Conservation (phyloP, 2,329 filamentous ascomycete species). For the Aspergillus calidoustus region DNA sequence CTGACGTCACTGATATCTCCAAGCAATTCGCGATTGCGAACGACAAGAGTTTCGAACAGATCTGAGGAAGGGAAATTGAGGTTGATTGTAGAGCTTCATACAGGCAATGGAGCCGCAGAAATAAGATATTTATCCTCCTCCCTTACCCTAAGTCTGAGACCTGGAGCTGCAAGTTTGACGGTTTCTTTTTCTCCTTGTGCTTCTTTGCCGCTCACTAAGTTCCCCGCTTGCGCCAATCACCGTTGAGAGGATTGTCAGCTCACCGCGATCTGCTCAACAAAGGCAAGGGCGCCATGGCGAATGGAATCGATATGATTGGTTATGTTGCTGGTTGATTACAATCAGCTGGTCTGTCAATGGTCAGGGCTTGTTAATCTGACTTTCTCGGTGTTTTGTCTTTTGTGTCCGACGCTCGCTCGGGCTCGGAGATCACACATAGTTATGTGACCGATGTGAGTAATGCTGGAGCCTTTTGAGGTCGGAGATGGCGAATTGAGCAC, state of each 20-base stretch:
- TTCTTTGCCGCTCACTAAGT: background rate
- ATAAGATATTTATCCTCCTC: slow-evolving; percentile 14
- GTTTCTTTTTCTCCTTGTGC: background rate
- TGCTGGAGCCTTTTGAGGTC: background rate
- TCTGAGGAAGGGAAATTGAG: background rate
- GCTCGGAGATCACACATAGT: background rate
- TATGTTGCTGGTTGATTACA: slow-evolving; percentile 9
- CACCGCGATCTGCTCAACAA: slow-evolving; percentile 7
- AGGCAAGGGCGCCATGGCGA: background rate
- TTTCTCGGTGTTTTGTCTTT: slow-evolving; percentile 2
- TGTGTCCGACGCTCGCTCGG: background rate
- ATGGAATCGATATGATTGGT: slow-evolving; percentile 11
- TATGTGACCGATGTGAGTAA: background rate
- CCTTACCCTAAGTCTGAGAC: slow-evolving; percentile 2
- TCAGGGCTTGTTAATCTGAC: background rate
- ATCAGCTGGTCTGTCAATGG: slow-evolving; percentile 4
- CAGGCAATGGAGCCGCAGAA: slow-evolving; percentile 1
- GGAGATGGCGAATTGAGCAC: background rate
- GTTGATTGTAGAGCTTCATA: background rate
- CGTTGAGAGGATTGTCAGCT: slow-evolving; percentile 15
- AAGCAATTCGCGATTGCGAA: background rate
- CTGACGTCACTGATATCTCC: background rate
- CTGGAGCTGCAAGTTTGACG: background rate
- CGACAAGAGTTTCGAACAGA: background rate
- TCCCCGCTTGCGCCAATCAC: slow-evolving; percentile 17